These are phyloP conservation scores for Coleophoma cylindrospora DNA, from an alignment of 2,329 filamentous ascomycete genomes.

Conservation along the genomic window DNA sequence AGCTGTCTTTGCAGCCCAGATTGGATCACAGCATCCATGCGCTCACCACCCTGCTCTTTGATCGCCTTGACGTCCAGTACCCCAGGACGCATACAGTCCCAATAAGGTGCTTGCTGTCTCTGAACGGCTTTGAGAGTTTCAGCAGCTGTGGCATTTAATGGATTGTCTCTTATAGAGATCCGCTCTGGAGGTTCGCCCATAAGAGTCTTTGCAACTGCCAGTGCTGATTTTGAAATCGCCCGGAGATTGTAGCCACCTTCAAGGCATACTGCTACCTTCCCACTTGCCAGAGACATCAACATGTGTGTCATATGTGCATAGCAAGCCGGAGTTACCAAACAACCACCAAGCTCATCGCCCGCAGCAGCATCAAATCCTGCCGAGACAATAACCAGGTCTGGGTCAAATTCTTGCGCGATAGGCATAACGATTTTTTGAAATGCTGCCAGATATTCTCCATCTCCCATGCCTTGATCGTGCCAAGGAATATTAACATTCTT, in stretches of 20 bases:
- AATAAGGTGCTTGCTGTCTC: constrained; percentile 63
- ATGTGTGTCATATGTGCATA: constrained; percentile 99
- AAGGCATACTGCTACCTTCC: constrained; percentile 86
- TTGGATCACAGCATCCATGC: constrained; percentile 77
- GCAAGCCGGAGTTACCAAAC: constrained; percentile 83
- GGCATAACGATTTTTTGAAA: constrained; percentile 97
- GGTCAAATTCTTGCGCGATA: constrained; percentile 87
- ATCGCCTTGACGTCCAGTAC: constrained; percentile 49
- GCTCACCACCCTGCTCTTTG: constrained; percentile 47
- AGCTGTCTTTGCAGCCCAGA: constrained; percentile 69
- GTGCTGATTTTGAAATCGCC: constrained; percentile 87
- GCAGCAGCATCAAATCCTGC: constrained; percentile 94
- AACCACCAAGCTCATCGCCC: constrained; percentile 88
- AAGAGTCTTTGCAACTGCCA: constrained; percentile 84
- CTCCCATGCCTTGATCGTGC: constrained; percentile 77
- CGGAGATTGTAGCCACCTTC: constrained; percentile 94
- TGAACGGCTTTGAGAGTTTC: constrained; percentile 54
- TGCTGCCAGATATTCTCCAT: constrained; percentile 93
- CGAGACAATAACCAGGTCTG: constrained; percentile 91
- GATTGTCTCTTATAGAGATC: constrained; percentile 42
- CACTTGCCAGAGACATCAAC: constrained; percentile 90
- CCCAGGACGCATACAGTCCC: constrained; percentile 80
- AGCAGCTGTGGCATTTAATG: constrained; percentile 52
- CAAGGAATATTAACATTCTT: constrained; percentile 65
- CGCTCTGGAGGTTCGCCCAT: constrained; percentile 87